Percentiles rank a stretch among this genome's conserved stretches.
These are phyloP conservation scores for Aureobasidium leucospermi DNA, from an alignment of 2,329 filamentous ascomycete species.

Conservation along the genomic window DNA sequence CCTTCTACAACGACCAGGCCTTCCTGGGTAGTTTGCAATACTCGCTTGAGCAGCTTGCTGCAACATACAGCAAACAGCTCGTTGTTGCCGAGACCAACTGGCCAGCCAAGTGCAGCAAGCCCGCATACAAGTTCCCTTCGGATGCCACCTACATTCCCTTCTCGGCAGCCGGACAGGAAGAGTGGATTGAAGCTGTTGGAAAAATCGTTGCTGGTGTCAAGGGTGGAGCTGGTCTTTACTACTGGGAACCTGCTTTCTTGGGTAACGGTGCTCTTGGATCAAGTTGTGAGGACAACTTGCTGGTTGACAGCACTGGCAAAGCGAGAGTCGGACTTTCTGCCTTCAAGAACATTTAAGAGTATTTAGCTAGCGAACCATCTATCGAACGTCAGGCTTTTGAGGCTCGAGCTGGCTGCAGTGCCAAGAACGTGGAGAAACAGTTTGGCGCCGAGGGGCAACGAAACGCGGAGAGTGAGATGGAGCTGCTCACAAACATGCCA, in stretches of 20 bases:
- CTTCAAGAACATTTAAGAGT: conserved; percentile 8
- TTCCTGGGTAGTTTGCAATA: conserved; percentile 20
- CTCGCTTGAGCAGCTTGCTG: conserved; percentile 19
- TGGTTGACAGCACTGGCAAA: conserved; percentile 25
- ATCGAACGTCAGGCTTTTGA: background rate
- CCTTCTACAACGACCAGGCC: conserved; percentile 24
- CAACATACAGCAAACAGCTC: conserved; percentile 23
- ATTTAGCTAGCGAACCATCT: background rate
- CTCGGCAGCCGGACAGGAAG: conserved; percentile 22
- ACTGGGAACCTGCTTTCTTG: conserved; percentile 27
- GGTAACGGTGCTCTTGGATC: conserved; percentile 23
- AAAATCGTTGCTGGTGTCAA: conserved; percentile 15
- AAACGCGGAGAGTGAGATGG: conserved; percentile 6
- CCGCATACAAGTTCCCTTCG: conserved; percentile 20
- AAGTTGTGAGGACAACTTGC: conserved; percentile 22
- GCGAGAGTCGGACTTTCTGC: conserved; percentile 5
- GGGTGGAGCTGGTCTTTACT: conserved; percentile 25
- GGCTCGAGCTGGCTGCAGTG: background rate
- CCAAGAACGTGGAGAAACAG: background rate
- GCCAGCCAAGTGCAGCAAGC: conserved; percentile 23
- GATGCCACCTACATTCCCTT: conserved; percentile 22
- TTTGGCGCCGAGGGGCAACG: background rate
- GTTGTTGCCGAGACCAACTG: conserved; percentile 25
- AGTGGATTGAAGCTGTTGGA: conserved; percentile 23
- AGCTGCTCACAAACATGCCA: conserved; percentile 1